Evolutionary conservation across 257 asterid species (phyloP), one percentile per base, ranked within the genome.

Genomic region (Solanum sitiens): DNA sequence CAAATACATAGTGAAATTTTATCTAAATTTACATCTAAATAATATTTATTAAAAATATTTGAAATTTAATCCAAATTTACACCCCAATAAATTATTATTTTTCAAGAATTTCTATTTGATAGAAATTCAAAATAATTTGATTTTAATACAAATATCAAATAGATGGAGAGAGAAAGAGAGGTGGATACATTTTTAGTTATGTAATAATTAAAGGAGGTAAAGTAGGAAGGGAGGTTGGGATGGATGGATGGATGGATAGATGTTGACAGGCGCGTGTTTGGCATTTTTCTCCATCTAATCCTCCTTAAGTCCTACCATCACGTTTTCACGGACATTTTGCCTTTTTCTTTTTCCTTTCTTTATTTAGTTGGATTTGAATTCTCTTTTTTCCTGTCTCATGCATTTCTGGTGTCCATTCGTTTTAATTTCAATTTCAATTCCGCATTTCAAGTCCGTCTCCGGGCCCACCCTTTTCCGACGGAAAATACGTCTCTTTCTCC

Each of bases 271-370:
- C 89, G 90, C 90, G 90, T 89, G 88, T 87, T 89, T 89, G 89
- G 86, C 88, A 67, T 67, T 16, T 61, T 30, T 42, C 75, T 39
- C 56, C 47, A 63, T 27, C 40, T 10, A 35, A 37, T 35, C 77
- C n/a, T 87, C 39, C 39, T 27, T 35, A 35, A 35, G 39, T 35
- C 87, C 67, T 86, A 42, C 61, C 88, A 70, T 88, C 84, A 89
- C 87, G 91, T 82, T 87, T 91, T 90, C 92, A 90, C 90, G 93
- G 91, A 87, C 85, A 86, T 88, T 74, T 86, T 83, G 87, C 88
- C 87, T 90, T 27, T 39, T 63, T 4, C 15, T 39, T 25, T 27
- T 37, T 82, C 14, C 18, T 50, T 45, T 8, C 47, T 80, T 63
- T 63, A 23, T 44, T 86, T 88, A 37, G 89, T 8, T 87, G 85